Evolutionary conservation across 2,329 filamentous ascomycete species (phyloP).

Genomic region (Diaporthe australafricana): DNA sequence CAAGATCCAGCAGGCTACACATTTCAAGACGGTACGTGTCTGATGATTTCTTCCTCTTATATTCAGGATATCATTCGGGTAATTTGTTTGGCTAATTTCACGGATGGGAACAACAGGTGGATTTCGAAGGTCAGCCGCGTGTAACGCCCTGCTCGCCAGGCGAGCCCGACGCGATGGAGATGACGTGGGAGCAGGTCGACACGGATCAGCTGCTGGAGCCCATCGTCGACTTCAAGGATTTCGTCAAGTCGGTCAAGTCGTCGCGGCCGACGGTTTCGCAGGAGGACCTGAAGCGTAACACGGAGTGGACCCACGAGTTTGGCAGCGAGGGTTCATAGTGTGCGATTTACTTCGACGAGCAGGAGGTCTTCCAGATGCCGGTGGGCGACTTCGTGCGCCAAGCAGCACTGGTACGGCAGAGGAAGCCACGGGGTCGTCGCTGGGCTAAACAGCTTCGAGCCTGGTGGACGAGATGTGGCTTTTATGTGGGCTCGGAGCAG

Average conservation of each 20-base stretch:
- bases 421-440: not conserved
- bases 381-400: too few relatives aligned
- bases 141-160: conserved; percentile 95
- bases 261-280: conserved; percentile 90
- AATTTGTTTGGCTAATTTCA: conserved; percentile 27
- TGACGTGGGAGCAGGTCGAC: conserved; percentile 91
- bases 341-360: not conserved
- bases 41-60: not conserved
- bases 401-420: not conserved
- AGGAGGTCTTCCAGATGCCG: too few relatives aligned
- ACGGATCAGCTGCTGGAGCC: conserved; percentile 89
- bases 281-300: conserved; percentile 85
- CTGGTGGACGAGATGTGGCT: not conserved
- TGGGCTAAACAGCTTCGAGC: not conserved
- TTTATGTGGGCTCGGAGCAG: too few relatives aligned
- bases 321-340: conserved; percentile 82
- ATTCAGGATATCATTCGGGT: not conserved
- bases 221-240: conserved; percentile 88
- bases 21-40: conserved; percentile 86
- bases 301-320: conserved; percentile 96
- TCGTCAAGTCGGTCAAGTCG: conserved; percentile 89
- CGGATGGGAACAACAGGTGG: conserved; percentile 64
- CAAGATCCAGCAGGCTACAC: conserved; percentile 96
- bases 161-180: conserved; percentile 85
- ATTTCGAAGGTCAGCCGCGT: conserved; percentile 74